Evolutionary conservation across 208 protist genomes (phyloP).

Genomic region (Entamoeba moshkovskii): DNA sequence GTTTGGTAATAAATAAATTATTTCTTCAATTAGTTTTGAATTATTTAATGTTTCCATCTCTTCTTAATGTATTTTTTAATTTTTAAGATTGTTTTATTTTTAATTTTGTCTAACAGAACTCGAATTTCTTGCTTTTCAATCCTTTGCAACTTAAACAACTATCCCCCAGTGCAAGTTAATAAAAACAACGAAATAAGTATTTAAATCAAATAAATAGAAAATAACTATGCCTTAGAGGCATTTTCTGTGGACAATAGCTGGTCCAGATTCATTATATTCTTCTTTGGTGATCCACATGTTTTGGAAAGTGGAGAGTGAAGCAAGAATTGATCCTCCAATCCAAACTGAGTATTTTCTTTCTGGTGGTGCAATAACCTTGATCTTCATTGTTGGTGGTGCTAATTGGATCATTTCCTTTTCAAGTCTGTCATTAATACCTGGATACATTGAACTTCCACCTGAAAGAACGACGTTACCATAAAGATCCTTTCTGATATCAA

Average conservation of each 20-base stretch:
- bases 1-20: no score
- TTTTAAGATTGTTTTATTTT: no score
- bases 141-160: no score
- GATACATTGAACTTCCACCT: conserved; percentile 22
- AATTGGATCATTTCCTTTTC: conserved; percentile 19
- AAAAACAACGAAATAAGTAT: no score
- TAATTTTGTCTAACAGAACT: no score
- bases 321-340: conserved; percentile 31
- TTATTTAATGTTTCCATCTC: no score
- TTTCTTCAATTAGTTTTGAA: no score
- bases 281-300: conserved; percentile 26
- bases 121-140: no score
- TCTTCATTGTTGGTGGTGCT: background rate
- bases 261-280: conserved; percentile 27
- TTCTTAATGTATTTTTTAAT: no score
- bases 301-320: conserved; percentile 17
- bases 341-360: conserved; percentile 26
- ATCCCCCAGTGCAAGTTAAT: no score
- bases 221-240: background rate
- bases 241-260: conserved; percentile 18
- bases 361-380: conserved; percentile 26
- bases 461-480: no score
- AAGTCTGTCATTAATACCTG: conserved; percentile 1
- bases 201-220: background rate
- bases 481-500: no score